Evolutionary conservation across 1,284 basidiomycete species (phyloP).

Genomic region (Microbotryum silenes-acaulis): DNA sequence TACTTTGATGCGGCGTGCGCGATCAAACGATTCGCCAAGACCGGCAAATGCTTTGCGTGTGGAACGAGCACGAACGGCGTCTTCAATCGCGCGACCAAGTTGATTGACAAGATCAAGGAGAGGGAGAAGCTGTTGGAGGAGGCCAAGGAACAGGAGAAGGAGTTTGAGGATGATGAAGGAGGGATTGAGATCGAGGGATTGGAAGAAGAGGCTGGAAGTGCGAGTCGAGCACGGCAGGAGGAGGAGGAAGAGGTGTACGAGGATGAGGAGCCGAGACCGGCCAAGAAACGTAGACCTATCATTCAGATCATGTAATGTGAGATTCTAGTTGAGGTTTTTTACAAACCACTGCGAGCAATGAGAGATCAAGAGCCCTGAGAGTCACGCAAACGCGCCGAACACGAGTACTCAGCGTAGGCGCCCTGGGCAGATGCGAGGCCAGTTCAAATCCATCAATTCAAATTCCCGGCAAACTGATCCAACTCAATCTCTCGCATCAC

Average conservation of each 20-base stretch:
- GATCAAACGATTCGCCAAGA: conserved; percentile 66
- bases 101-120: conserved; percentile 30
- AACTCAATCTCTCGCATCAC: too few relatives aligned
- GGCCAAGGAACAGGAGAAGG: conserved; percentile 11
- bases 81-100: conserved; percentile 56
- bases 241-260: neutral
- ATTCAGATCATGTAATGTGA: too few relatives aligned
- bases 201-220: conserved; percentile 6
- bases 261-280: neutral
- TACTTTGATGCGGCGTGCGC: conserved; percentile 75
- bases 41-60: conserved; percentile 92
- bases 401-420: too few relatives aligned
- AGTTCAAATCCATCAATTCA: too few relatives aligned
- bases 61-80: conserved; percentile 86
- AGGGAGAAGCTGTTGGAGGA: conserved; percentile 23
- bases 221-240: neutral
- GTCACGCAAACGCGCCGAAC: too few relatives aligned
- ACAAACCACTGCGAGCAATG: too few relatives aligned
- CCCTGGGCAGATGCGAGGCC: too few relatives aligned
- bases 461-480: too few relatives aligned
- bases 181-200: conserved; percentile 36
- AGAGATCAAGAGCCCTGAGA: too few relatives aligned
- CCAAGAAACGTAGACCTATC: too few relatives aligned
- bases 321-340: too few relatives aligned
- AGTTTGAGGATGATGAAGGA: conserved; percentile 20